Evolutionary conservation across 2,329 filamentous ascomycete genomes (phyloP).

Genomic region (Sclerotinia subarctica): DNA sequence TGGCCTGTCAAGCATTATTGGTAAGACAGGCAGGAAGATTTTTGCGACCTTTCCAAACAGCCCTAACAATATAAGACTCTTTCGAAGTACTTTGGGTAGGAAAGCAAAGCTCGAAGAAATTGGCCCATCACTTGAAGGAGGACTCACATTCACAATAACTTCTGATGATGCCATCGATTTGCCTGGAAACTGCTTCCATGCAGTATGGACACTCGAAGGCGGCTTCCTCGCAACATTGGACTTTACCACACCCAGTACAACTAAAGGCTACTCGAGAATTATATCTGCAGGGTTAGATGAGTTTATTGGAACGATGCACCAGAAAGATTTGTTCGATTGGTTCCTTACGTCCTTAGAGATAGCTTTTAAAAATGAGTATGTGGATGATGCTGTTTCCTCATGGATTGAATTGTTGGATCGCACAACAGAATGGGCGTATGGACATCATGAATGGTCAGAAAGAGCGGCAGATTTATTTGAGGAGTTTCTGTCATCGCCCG

Average conservation of each 20-base stretch:
- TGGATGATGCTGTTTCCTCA: not conserved
- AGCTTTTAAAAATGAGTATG: not conserved
- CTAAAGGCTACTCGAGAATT: not conserved
- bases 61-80: not conserved
- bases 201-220: not conserved
- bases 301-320: not conserved
- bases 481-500: not conserved
- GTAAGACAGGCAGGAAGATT: not conserved
- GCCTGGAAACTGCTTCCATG: not conserved
- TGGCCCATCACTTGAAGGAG: not conserved
- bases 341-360: not conserved
- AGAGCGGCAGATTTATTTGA: not conserved
- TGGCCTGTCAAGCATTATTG: not conserved
- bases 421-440: not conserved
- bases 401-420: not conserved
- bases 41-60: not conserved
- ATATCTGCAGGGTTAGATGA: not conserved
- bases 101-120: not conserved
- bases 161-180: not conserved
- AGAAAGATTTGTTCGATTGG: conserved; percentile 2
- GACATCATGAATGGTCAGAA: not conserved
- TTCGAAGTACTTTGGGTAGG: not conserved
- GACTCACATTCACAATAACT: not conserved
- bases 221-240: not conserved
- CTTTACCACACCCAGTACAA: not conserved